These are phyloP conservation scores for Ganoderma sinense DNA, from an alignment of 1,284 basidiomycete species.

Conservation along the genomic window DNA sequence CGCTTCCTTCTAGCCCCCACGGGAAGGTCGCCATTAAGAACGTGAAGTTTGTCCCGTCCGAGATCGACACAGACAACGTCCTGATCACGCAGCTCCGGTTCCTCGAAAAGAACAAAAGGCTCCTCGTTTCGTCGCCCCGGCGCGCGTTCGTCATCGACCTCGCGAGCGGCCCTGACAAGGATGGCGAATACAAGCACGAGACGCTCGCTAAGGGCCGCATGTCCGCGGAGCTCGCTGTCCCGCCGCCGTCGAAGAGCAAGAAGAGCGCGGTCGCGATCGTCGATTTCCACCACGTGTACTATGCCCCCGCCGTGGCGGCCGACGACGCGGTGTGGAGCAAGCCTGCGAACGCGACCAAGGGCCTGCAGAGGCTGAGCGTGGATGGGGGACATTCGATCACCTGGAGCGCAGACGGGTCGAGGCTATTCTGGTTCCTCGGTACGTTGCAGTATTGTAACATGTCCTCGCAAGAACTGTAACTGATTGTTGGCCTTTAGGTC, in stretches of 20 bases:
- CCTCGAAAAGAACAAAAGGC: conserved; percentile 54
- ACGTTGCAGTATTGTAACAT: background rate
- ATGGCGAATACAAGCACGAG: conserved; percentile 56
- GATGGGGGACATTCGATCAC: conserved; percentile 77
- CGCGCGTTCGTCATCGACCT: conserved; percentile 65
- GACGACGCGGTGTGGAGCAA: conserved; percentile 68
- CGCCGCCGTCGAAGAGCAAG: conserved; percentile 32
- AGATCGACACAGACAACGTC: conserved; percentile 30
- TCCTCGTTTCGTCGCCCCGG: conserved; percentile 64
- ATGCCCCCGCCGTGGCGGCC: conserved; percentile 50
- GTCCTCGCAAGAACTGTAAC: background rate
- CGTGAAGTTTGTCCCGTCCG: conserved; percentile 34
- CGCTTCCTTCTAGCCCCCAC: conserved; percentile 49
- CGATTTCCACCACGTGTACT: conserved; percentile 71
- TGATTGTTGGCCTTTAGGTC: conserved; percentile 49
- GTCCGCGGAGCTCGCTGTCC: conserved; percentile 61
- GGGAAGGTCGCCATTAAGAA: conserved; percentile 33
- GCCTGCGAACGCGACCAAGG: conserved; percentile 68
- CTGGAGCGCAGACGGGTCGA: conserved; percentile 67
- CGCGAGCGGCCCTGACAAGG: conserved; percentile 49
- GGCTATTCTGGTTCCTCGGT: conserved; percentile 78
- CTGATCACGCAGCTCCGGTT: conserved; percentile 54
- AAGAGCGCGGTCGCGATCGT: conserved; percentile 59
- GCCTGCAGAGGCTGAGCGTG: conserved; percentile 65
- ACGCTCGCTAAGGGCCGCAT: conserved; percentile 61